These are phyloP conservation scores for Cercophora scortea DNA, from an alignment of 495 filamentous ascomycete genomes.

Conservation along the genomic window DNA sequence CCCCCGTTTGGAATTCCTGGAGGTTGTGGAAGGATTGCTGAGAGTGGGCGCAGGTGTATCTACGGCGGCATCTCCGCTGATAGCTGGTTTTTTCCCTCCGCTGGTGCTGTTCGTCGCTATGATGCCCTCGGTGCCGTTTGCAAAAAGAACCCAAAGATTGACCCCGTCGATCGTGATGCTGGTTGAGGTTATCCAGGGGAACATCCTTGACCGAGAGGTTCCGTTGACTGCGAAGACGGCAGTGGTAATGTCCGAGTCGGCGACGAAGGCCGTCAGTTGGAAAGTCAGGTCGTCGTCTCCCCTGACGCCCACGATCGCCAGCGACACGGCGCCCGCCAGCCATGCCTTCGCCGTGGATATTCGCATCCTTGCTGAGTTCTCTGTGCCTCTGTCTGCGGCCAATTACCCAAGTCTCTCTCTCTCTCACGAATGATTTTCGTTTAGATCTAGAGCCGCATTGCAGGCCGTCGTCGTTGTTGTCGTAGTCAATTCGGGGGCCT, in stretches of 20 bases:
- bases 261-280: neutral
- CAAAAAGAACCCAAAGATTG: neutral
- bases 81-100: no score
- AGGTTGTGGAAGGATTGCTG: no score
- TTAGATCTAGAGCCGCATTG: neutral
- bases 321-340: constrained; percentile 5
- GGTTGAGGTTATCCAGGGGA: neutral
- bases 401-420: neutral
- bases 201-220: neutral
- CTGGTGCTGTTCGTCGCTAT: no score
- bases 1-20: no score
- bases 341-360: constrained; percentile 8
- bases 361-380: constrained; percentile 7
- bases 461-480: neutral
- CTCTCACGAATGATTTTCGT: neutral
- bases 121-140: no score
- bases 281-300: neutral
- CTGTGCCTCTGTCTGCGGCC: neutral
- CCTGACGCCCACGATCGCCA: neutral
- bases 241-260: neutral
- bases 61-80: no score
- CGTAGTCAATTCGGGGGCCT: no score
- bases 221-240: neutral
- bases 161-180: neutral
- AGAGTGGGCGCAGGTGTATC: no score